A percentile compares a stretch with the other conserved stretches of the same genome.
These are phyloP conservation scores for Phalaenopsis hybrid DNA, from an alignment of 116 monocot genomes.

Conservation along the genomic window DNA sequence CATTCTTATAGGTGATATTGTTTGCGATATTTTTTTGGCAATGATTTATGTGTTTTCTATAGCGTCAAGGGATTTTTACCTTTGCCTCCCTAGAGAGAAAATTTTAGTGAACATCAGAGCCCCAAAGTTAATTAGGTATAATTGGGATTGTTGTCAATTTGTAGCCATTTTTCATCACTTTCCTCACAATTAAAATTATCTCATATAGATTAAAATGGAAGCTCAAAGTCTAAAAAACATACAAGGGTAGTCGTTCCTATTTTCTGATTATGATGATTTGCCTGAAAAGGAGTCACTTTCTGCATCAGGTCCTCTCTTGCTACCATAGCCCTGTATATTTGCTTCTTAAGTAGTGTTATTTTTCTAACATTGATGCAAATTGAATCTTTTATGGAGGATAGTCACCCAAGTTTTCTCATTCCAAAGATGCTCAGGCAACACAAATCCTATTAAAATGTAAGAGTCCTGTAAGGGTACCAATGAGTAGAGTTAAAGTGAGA, in stretches of 20 bases:
- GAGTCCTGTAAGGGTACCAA: conserved; percentile 5
- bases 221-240: conserved; percentile 67
- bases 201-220: conserved; percentile 34
- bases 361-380: conserved; percentile 10
- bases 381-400: conserved; percentile 33
- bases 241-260: conserved; percentile 79
- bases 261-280: conserved; percentile 81
- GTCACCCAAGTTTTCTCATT: conserved; percentile 54
- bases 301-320: conserved; percentile 12
- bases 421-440: conserved; percentile 35
- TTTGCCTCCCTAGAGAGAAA: conserved; percentile 20
- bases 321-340: conserved; percentile 34
- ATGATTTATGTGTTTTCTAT: conserved; percentile 6
- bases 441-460: conserved; percentile 25
- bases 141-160: neutral
- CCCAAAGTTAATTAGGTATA: conserved; percentile 50
- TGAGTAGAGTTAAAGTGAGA: conserved; percentile 9
- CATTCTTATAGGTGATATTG: neutral
- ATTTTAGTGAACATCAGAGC: conserved; percentile 15
- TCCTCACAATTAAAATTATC: too few relatives aligned
- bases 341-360: neutral
- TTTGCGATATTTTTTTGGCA: neutral
- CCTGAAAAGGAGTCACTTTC: conserved; percentile 31
- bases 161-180: conserved; percentile 17
- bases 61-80: conserved; percentile 22